These are phyloP conservation scores for Phytophthora podocarpi DNA, from an alignment of 352 stramenopile genomes.

Conservation along the genomic window DNA sequence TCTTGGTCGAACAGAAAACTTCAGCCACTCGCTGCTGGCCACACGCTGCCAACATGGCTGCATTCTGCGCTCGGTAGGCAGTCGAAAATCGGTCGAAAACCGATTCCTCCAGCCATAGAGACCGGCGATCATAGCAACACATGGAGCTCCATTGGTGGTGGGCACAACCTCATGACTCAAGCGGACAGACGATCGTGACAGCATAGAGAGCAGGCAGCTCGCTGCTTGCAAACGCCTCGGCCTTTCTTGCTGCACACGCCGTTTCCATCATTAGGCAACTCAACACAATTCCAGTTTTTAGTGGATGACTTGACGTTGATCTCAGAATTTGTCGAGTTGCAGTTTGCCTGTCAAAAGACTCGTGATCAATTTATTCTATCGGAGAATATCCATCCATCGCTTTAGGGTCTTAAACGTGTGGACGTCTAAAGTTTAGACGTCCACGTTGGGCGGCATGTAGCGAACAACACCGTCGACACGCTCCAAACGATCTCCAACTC, in stretches of 20 bases:
- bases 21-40: constrained; percentile 8
- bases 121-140: not conserved
- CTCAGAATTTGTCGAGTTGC: not conserved
- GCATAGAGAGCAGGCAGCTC: constrained; percentile 8
- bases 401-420: too few relatives aligned
- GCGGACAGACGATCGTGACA: constrained; percentile 8
- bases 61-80: too few relatives aligned
- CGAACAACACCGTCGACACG: constrained; percentile 5
- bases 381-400: too few relatives aligned
- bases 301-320: constrained; percentile 11
- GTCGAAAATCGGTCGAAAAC: not conserved
- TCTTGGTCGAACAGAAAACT: too few relatives aligned
- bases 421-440: too few relatives aligned
- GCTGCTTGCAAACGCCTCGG: not conserved
- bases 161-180: too few relatives aligned
- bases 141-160: too few relatives aligned
- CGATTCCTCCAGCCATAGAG: constrained; percentile 7
- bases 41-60: constrained; percentile 5
- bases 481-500: constrained; percentile 17
- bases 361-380: too few relatives aligned
- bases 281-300: not conserved
- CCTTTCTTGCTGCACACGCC: constrained; percentile 8
- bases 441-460: not conserved
- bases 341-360: not conserved
- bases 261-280: constrained; percentile 23